phyloP scores from a whole-genome alignment of 139 green algal species.

The Asterochloris erici region DNA sequence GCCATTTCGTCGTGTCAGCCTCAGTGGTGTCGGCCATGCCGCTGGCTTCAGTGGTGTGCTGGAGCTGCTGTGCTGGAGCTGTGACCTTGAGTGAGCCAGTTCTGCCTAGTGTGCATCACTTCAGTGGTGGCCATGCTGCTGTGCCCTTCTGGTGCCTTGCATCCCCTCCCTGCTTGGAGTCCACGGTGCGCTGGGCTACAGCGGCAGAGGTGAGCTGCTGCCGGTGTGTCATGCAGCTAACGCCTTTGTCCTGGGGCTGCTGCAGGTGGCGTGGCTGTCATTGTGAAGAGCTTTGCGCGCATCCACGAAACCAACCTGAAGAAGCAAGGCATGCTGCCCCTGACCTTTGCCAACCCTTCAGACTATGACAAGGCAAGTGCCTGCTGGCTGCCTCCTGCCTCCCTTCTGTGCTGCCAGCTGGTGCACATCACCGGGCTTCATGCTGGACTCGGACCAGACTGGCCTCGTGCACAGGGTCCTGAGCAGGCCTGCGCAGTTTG shows the following conservation, averaged over 20 bases:
- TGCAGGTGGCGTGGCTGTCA: constrained; percentile 71
- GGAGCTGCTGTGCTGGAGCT: neutral
- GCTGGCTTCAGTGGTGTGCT: neutral
- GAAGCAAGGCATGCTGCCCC: constrained; percentile 90
- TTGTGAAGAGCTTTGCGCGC: constrained; percentile 94
- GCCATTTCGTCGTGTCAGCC: no score
- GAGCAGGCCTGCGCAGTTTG: neutral
- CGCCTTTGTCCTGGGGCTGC: neutral
- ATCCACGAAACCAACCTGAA: constrained; percentile 99
- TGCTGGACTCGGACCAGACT: no score
- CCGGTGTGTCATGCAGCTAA: neutral
- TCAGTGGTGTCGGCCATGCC: no score
- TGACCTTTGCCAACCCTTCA: constrained; percentile 83
- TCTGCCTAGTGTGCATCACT: no score
- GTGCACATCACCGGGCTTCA: neutral
- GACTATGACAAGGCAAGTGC: constrained; percentile 86
- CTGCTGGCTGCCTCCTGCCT: constrained; percentile 10
- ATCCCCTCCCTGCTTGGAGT: no score
- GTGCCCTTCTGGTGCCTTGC: no score
- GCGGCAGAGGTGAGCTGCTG: no score
- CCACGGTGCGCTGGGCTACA: no score
- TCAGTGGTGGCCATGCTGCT: no score
- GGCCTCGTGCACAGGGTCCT: neutral
- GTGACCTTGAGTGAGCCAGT: neutral
- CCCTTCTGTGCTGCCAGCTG: neutral